Evolutionary conservation across 2,329 filamentous ascomycete genomes (phyloP).

Genomic region (Polychaeton citri): DNA sequence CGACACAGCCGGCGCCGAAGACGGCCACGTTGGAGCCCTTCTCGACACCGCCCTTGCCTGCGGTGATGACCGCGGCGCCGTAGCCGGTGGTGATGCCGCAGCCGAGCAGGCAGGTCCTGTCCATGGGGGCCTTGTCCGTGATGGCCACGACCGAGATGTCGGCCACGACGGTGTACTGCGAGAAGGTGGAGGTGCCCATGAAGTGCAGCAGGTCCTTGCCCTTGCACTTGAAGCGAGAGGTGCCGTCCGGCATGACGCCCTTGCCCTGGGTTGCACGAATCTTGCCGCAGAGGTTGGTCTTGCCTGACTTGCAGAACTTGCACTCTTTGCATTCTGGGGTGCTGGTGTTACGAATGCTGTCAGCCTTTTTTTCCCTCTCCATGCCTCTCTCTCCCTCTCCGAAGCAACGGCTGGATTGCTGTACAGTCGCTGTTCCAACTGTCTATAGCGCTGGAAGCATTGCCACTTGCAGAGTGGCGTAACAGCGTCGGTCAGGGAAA

Average conservation of each 20-base stretch:
- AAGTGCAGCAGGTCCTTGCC: slow-evolving; percentile 94
- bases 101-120: slow-evolving; percentile 87
- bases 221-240: slow-evolving; percentile 84
- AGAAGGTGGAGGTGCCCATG: slow-evolving; percentile 98
- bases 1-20: slow-evolving; percentile 93
- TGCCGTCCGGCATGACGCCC: slow-evolving; percentile 95
- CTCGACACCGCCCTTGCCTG: slow-evolving; percentile 56
- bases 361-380: slow-evolving; percentile 6
- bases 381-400: slow-evolving; percentile 8
- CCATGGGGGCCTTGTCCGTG: slow-evolving; percentile 80
- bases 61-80: slow-evolving; percentile 86
- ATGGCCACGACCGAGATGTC: slow-evolving; percentile 97
- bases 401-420: slow-evolving; percentile 4
- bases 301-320: slow-evolving; percentile 99
- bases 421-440: slow-evolving; percentile 20
- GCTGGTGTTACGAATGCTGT: slow-evolving; percentile 39
- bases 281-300: slow-evolving; percentile 98
- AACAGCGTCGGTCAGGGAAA: slow-evolving; percentile 9
- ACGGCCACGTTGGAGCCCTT: slow-evolving; percentile 79
- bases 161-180: slow-evolving; percentile 95
- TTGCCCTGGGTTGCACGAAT: slow-evolving; percentile 93
- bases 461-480: slow-evolving; percentile 6
- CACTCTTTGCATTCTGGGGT: slow-evolving; percentile 95
- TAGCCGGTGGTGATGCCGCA: slow-evolving; percentile 99
- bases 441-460: too few species aligned